A percentile compares a stretch with the other conserved stretches of the same genome.
These are phyloP conservation scores for Discostella stelligera DNA, from an alignment of 352 stramenopile species.

Conservation along the genomic window DNA sequence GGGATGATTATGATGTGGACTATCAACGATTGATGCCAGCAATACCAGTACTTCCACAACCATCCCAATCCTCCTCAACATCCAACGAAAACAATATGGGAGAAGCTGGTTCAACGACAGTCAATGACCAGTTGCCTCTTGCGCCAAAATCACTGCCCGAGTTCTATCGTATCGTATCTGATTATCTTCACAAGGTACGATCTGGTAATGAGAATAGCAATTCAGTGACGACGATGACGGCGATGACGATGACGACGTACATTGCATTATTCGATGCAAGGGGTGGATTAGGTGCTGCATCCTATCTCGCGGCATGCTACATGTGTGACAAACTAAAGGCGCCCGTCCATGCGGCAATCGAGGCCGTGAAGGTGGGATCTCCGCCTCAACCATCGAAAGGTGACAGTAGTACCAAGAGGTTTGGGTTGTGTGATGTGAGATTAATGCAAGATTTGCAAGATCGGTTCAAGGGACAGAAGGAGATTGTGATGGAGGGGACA, in stretches of 20 bases:
- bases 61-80: background rate
- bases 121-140: slow-evolving; percentile 3
- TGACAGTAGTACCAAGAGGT: slow-evolving; percentile 13
- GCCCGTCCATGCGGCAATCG: slow-evolving; percentile 45
- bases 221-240: slow-evolving; percentile 6
- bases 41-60: background rate
- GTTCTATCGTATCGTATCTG: slow-evolving; percentile 33
- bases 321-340: slow-evolving; percentile 43
- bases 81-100: slow-evolving; percentile 5
- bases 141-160: slow-evolving; percentile 17
- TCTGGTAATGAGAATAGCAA: slow-evolving; percentile 8
- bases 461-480: slow-evolving; percentile 40
- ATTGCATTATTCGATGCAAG: slow-evolving; percentile 54
- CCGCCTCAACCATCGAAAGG: slow-evolving; percentile 10
- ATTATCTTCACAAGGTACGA: slow-evolving; percentile 34
- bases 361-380: slow-evolving; percentile 32
- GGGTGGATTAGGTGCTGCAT: slow-evolving; percentile 40
- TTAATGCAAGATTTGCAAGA: slow-evolving; percentile 51
- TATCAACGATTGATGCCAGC: slow-evolving; percentile 45
- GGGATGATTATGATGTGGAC: slow-evolving; percentile 59
- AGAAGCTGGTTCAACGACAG: no score
- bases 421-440: slow-evolving; percentile 44
- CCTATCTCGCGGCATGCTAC: slow-evolving; percentile 45
- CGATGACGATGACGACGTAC: slow-evolving; percentile 18
- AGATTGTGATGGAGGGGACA: slow-evolving; percentile 43